Evolutionary conservation across 2,329 filamentous ascomycete species (phyloP).

Genomic region (Aspergillus pseudonomiae): DNA sequence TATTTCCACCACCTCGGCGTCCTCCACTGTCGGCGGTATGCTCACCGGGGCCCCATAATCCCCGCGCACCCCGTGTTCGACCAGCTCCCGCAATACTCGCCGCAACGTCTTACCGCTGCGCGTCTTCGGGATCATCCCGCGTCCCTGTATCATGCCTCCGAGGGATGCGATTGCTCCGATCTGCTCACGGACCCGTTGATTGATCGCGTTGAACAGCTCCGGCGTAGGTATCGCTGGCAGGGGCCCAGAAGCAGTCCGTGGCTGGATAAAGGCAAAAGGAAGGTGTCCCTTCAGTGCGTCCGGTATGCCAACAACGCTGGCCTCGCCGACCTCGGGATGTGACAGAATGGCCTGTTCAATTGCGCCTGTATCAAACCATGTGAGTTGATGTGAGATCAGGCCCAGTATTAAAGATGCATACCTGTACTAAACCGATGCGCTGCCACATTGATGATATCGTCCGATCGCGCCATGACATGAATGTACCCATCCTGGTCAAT

Average conservation of each 20-base stretch:
- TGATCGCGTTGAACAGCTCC: slow-evolving; percentile 49
- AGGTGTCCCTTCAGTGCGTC: slow-evolving; percentile 87
- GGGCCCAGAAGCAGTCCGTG: slow-evolving; percentile 54
- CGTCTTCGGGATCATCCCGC: slow-evolving; percentile 88
- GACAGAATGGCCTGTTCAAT: slow-evolving; percentile 90
- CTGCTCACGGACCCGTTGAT: slow-evolving; percentile 68
- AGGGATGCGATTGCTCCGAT: slow-evolving; percentile 87
- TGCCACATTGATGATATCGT: slow-evolving; percentile 96
- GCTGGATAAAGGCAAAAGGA: slow-evolving; percentile 84
- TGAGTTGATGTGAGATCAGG: neutral
- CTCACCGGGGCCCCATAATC: slow-evolving; percentile 72
- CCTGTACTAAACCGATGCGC: slow-evolving; percentile 88
- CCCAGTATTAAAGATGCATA: slow-evolving; percentile 44
- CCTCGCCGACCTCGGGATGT: slow-evolving; percentile 78
- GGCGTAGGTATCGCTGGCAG: slow-evolving; percentile 42
- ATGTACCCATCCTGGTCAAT: slow-evolving; percentile 74
- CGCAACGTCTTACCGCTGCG: slow-evolving; percentile 88
- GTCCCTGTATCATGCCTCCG: slow-evolving; percentile 82
- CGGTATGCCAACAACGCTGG: slow-evolving; percentile 82
- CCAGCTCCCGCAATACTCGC: slow-evolving; percentile 76
- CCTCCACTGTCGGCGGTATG: slow-evolving; percentile 85
- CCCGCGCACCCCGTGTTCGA: slow-evolving; percentile 78
- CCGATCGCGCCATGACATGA: slow-evolving; percentile 66
- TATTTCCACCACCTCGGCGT: slow-evolving; percentile 71
- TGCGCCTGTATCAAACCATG: slow-evolving; percentile 57